Conservation (phyloP, 2,329 filamentous ascomycete species). For the Rutstroemia sydowiana region DNA sequence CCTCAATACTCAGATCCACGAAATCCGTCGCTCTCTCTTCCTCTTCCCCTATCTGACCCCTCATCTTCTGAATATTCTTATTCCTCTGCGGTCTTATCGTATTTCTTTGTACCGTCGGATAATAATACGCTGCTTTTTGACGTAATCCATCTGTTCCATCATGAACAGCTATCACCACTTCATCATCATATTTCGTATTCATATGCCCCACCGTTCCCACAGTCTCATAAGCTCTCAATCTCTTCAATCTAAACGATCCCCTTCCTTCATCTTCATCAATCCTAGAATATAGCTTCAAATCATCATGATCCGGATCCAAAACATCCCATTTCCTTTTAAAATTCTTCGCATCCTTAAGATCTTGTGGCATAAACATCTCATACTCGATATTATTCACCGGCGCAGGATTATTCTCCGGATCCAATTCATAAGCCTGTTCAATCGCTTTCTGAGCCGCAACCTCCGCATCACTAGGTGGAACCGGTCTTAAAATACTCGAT, state of each 20-base stretch:
- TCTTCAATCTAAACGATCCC: conserved; percentile 52
- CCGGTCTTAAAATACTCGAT: conserved; percentile 53
- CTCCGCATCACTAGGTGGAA: conserved; percentile 48
- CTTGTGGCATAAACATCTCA: conserved; percentile 56
- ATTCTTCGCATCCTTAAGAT: conserved; percentile 38
- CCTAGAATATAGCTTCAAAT: conserved; percentile 47
- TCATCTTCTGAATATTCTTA: conserved; percentile 50
- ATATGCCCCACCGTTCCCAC: conserved; percentile 46
- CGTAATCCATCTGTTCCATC: conserved; percentile 43
- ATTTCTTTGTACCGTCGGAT: conserved; percentile 59
- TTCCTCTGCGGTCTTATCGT: conserved; percentile 55
- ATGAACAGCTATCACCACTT: conserved; percentile 53
- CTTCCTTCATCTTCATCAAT: conserved; percentile 36
- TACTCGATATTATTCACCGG: conserved; percentile 56
- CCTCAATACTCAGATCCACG: conserved; percentile 7
- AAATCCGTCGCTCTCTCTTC: conserved; percentile 7
- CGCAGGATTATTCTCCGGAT: conserved; percentile 48
- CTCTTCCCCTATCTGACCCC: not conserved
- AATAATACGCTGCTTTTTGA: conserved; percentile 58
- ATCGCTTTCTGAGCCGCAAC: conserved; percentile 40
- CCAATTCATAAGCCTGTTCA: conserved; percentile 48
- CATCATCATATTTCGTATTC: conserved; percentile 54
- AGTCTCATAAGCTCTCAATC: conserved; percentile 58
- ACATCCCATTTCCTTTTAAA: conserved; percentile 57
- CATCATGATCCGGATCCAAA: conserved; percentile 46